Conservation (phyloP, 2,329 filamentous ascomycete genomes). For the Trichoderma cornu-damae region DNA sequence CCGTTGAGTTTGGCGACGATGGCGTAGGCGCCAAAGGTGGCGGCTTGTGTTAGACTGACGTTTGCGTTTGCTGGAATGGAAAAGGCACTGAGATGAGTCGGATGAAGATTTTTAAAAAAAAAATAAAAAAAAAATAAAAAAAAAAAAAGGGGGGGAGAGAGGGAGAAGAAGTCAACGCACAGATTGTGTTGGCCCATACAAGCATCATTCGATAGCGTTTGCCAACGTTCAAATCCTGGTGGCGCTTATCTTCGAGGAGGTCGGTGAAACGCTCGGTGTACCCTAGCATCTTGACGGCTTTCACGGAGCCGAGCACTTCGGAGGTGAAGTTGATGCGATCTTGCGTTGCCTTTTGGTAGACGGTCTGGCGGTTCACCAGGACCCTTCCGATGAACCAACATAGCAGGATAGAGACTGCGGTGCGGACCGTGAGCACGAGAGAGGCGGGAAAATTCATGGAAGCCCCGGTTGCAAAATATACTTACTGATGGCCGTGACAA, state of each 20-base stretch:
- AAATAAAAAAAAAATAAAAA: too few relatives aligned
- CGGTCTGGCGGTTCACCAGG: slow-evolving; percentile 28
- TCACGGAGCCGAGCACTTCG: slow-evolving; percentile 30
- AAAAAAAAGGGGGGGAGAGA: too few relatives aligned
- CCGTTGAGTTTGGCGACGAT: slow-evolving; percentile 27
- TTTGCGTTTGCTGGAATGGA: slow-evolving; percentile 26
- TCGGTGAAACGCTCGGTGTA: slow-evolving; percentile 26
- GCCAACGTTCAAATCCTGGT: slow-evolving; percentile 25
- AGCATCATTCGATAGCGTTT: slow-evolving; percentile 26
- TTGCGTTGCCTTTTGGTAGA: slow-evolving; percentile 32
- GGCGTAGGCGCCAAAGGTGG: slow-evolving; percentile 31
- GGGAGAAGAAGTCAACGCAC: slow-evolving; percentile 20
- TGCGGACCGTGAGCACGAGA: slow-evolving; percentile 6
- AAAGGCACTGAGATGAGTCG: neutral
- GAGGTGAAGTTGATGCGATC: slow-evolving; percentile 33
- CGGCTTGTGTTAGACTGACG: slow-evolving; percentile 26
- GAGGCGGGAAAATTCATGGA: rapidly evolving
- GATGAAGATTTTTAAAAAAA: neutral
- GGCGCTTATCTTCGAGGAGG: slow-evolving; percentile 26
- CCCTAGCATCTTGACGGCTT: slow-evolving; percentile 34
- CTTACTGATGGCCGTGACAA: slow-evolving; percentile 31
- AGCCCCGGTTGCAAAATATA: too few relatives aligned
- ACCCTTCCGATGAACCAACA: slow-evolving; percentile 25
- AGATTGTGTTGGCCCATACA: slow-evolving; percentile 28
- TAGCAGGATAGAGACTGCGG: slow-evolving; percentile 24